Evolutionary conservation across 805 yeast species (phyloP), one percentile per base, ranked within the genome.

Genomic region (Lachancea sp.): DNA sequence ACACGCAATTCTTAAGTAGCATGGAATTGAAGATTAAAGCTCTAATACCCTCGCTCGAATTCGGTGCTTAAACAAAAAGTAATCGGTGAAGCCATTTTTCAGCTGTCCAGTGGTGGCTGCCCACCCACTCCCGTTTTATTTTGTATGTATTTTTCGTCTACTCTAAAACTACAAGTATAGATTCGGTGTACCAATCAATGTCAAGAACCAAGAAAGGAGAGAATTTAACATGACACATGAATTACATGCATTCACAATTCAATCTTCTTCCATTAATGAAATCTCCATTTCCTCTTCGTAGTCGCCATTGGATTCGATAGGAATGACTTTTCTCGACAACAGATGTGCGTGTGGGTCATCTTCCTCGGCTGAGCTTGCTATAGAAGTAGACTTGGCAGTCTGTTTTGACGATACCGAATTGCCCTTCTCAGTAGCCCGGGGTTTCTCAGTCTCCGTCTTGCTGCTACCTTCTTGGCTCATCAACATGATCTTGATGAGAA

Each of bases 201-300:
- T 12, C 12, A 30, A 30, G 12, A 22, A 22, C 8, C 25, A 22
- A 22, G 25, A 8, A 22, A 6, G 4, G 25, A 4, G 8, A 22
- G 25, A 22, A 8, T 22, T 8, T 8, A 8, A 6, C 8, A 22
- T 22, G 8, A 22, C 25, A 22, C 25, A 22, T 22, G 25, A 6
- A 8, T 22, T 4, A 22, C 25, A 22, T 22, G 25, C 8, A 8
- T 22, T 4, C 25, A 22, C 31, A 11, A 12, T 29, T 17, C 36
- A 42, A 25, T 44, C 42, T 25, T 44, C 47, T 35, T 47, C 47
- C 34, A 47, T 20, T 26, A 47, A 42, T 13, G 49, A 47, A 6
- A 43, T 47, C 40, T 47, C 49, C 18, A 43, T 35, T 19, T 47
- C 47, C 18, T 47, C 49, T 30, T 38, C 44, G 26, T 25, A 42